A percentile compares a stretch with the other conserved stretches of the same genome.
Evolutionary conservation across 805 yeast species (phyloP).

Genomic region (Candida boleticola): DNA sequence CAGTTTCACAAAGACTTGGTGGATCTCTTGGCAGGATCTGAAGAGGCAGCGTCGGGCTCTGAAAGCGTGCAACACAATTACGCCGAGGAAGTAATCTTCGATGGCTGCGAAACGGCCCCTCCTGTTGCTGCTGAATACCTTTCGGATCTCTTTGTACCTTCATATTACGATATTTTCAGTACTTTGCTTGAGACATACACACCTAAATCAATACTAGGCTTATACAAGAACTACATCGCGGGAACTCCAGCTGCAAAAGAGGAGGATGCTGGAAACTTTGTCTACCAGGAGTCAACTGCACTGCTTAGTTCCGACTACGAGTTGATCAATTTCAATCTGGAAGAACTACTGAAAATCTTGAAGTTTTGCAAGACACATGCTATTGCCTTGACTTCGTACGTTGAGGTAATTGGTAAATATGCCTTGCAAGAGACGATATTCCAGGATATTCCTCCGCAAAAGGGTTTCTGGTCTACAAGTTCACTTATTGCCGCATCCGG

Average conservation of each 20-base stretch:
- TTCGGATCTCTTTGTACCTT: constrained; percentile 3
- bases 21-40: constrained; percentile 11
- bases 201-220: not conserved
- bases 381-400: constrained; percentile 21
- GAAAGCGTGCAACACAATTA: not conserved
- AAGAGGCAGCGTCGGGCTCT: constrained; percentile 3
- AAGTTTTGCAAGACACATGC: constrained; percentile 12
- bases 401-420: constrained; percentile 13
- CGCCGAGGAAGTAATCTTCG: not conserved
- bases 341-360: constrained; percentile 9
- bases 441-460: constrained; percentile 1
- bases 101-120: not conserved
- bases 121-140: constrained; percentile 1
- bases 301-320: constrained; percentile 8
- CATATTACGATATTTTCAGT: not conserved
- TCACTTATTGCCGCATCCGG: constrained; percentile 12
- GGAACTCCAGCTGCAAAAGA: not conserved
- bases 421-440: constrained; percentile 15
- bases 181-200: not conserved
- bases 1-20: constrained; percentile 26
- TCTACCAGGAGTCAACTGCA: not conserved
- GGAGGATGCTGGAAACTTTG: not conserved
- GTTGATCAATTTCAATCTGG: constrained; percentile 12
- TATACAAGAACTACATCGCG: not conserved
- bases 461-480: constrained; percentile 1